Evolutionary conservation across 805 yeast species (phyloP), one percentile per base, ranked within the genome.

Genomic region (Candida methanosorbosa): DNA sequence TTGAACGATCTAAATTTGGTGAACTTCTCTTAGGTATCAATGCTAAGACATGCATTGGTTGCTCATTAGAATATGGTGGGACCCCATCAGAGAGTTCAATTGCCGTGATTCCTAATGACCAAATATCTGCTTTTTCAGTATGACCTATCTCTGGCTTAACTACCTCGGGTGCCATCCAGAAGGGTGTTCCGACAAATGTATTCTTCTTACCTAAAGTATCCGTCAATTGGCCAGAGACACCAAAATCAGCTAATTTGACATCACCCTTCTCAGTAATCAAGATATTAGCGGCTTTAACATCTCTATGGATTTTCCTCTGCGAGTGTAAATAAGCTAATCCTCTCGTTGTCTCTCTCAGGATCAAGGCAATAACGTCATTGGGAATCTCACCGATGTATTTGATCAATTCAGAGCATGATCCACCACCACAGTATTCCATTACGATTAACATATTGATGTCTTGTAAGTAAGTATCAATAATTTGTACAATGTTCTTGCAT

Each of bases 121-220:
- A 92, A 35, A 92, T 83, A 52, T 92, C 98, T 1, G 87, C 95
- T 49, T 81, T 83, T 41, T 79, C 82, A 50, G 83, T 71, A 55
- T 92, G 87, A 1, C 92, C 94, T 9, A 59, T 54, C 32, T 33
- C 33, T 36, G 70, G 54, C 5, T 65, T 54, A 29, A 92, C 81
- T n/a, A 90, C 82, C 54, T 92, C 98, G 0, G 98, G 98, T 0
- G 98, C 98, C 97, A 90, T 88, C 97, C 97, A 88, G 57, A 75
- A 85, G 12, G 97, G 96, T 0, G 97, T 87, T 1, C 97, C 97
- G 34, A 87, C 95, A 66, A 88, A 80, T 0, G 96, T 84, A 36
- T 72, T 74, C 42, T 79, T 71, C 40, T 66, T 66, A 17, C 63
- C 56, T 34, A 56, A 57, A 1, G 81, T 68, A 30, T 65, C 58